Conservation (phyloP, 768 basidiomycete genomes). For the Lactifluus piperatus region DNA sequence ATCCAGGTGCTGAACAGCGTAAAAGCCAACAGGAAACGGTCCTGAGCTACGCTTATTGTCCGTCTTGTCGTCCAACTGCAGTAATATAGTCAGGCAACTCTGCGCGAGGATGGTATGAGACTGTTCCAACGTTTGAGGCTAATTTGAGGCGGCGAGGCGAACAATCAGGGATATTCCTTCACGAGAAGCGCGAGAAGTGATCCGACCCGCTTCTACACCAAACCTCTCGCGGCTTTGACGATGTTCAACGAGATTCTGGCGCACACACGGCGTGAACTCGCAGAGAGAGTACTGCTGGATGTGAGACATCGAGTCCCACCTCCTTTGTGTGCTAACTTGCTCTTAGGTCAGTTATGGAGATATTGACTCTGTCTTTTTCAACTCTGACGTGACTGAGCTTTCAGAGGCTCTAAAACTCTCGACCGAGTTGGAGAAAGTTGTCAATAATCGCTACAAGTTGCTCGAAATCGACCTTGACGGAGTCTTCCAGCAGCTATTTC, state of each 20-base stretch:
- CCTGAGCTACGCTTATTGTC: no score
- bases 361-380: conserved; percentile 97
- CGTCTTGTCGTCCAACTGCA: no score
- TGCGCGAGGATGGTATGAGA: no score
- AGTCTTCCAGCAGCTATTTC: no score
- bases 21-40: no score
- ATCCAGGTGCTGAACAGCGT: no score
- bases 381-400: conserved; percentile 86
- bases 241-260: conserved; percentile 97
- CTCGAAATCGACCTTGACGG: no score
- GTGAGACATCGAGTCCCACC: conserved; percentile 32
- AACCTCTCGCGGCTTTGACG: conserved; percentile 90
- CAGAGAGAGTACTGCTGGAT: conserved; percentile 82
- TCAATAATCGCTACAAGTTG: conserved; percentile 95
- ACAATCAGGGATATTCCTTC: no score
- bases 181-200: no score
- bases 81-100: no score
- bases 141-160: no score
- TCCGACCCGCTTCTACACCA: conserved; percentile 93
- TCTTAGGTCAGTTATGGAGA: conserved; percentile 96
- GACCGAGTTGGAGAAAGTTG: conserved; percentile 85
- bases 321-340: background rate
- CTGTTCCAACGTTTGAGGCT: no score
- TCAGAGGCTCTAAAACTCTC: conserved; percentile 89
- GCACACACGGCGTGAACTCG: conserved; percentile 83